Percentiles rank a stretch among this genome's conserved stretches.
phyloP scores from a whole-genome alignment of 2,329 filamentous ascomycete genomes.

The Exophiala sideris region DNA sequence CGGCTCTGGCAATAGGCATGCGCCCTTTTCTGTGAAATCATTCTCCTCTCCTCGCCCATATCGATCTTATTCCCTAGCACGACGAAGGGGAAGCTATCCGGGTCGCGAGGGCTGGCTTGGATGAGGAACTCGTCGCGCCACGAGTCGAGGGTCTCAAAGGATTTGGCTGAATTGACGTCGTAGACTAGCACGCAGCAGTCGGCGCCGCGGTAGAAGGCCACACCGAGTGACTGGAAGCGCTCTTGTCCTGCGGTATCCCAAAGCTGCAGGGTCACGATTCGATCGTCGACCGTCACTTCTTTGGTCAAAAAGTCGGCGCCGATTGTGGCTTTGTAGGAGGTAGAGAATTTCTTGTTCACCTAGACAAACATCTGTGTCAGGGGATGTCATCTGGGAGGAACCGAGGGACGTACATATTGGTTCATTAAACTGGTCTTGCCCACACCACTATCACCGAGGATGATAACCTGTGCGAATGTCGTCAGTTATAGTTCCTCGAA shows the following conservation, averaged over 20 bases:
- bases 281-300: constrained; percentile 94
- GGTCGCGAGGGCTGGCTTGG: constrained; percentile 92
- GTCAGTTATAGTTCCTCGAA: constrained; percentile 9
- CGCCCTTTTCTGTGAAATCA: constrained; percentile 92
- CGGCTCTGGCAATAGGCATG: constrained; percentile 98
- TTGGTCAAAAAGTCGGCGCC: constrained; percentile 98
- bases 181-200: constrained; percentile 98
- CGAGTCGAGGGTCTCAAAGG: constrained; percentile 95
- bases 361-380: constrained; percentile 38
- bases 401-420: constrained; percentile 80
- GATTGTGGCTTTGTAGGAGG: constrained; percentile 99
- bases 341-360: constrained; percentile 99
- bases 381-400: background rate
- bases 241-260: constrained; percentile 99
- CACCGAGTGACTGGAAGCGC: constrained; percentile 92
- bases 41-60: constrained; percentile 94
- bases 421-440: constrained; percentile 99
- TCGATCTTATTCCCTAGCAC: constrained; percentile 99
- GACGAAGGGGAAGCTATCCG: constrained; percentile 96
- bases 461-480: constrained; percentile 71
- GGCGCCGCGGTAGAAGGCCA: constrained; percentile 94
- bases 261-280: constrained; percentile 98
- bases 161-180: constrained; percentile 99
- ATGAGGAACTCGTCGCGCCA: constrained; percentile 99
- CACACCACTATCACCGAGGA: constrained; percentile 96